Percentiles rank a stretch among this genome's conserved stretches.
Evolutionary conservation across 495 filamentous ascomycete species (phyloP).

Genomic region (Aspergillus leporis): DNA sequence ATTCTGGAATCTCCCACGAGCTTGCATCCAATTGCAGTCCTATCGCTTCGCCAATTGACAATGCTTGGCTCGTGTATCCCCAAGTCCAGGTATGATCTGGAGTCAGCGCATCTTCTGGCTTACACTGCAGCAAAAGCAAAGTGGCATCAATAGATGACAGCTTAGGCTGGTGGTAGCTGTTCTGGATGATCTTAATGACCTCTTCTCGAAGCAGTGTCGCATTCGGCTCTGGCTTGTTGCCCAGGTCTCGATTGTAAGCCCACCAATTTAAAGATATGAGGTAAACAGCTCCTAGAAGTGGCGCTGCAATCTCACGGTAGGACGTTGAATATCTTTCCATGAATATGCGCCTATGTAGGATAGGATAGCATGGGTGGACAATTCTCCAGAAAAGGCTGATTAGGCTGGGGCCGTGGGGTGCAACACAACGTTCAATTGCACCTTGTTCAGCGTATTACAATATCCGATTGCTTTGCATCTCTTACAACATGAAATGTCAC

Average conservation of each 20-base stretch:
- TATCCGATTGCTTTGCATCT: not conserved
- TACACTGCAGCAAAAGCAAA: not conserved
- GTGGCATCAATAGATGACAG: not conserved
- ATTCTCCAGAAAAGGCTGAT: not conserved
- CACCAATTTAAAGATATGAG: not conserved
- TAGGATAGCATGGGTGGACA: not conserved
- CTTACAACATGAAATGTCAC: not conserved
- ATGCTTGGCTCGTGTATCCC: not conserved
- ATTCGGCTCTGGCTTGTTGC: not conserved
- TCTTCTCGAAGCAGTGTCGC: not conserved
- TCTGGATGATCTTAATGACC: not conserved
- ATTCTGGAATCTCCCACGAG: no score
- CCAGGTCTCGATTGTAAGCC: not conserved
- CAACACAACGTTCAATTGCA: conserved; percentile 1
- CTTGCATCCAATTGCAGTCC: no score
- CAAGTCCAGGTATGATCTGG: not conserved
- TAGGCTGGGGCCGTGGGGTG: not conserved
- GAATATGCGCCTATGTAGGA: not conserved
- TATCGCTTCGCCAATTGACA: no score
- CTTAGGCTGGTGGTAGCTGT: not conserved
- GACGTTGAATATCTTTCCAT: not conserved
- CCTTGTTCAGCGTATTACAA: not conserved
- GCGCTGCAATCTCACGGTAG: not conserved
- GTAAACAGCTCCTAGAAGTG: not conserved
- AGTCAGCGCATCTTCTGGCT: conserved; percentile 1